Conservation (phyloP, 2,329 filamentous ascomycete species). For the Neocatenulostroma microsporum region DNA sequence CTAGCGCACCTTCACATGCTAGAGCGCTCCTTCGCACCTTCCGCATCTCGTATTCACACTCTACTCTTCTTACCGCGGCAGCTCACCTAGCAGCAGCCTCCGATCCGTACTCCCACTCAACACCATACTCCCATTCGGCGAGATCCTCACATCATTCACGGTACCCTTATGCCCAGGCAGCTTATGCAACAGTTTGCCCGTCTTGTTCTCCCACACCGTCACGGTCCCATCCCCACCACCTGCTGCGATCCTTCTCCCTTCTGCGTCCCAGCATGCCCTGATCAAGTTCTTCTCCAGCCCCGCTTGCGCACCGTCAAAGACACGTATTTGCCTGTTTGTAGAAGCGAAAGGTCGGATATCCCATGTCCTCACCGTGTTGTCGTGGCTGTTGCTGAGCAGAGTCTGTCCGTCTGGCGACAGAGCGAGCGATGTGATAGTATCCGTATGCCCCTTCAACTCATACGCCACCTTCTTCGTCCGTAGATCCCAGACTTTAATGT, state of each 20-base stretch:
- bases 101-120: conserved; percentile 30
- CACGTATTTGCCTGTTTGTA: conserved; percentile 72
- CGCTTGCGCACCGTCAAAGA: conserved; percentile 82
- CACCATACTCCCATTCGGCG: conserved; percentile 71
- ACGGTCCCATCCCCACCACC: conserved; percentile 87
- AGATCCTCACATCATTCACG: conserved; percentile 90
- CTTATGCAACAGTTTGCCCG: conserved; percentile 89
- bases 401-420: conserved; percentile 92
- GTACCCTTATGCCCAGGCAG: conserved; percentile 90
- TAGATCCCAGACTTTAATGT: conserved; percentile 94
- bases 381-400: conserved; percentile 84
- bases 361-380: conserved; percentile 91
- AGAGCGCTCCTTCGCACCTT: too few relatives aligned
- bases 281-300: conserved; percentile 90
- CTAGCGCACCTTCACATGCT: too few relatives aligned
- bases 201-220: conserved; percentile 81
- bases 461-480: conserved; percentile 86
- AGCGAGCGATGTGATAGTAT: conserved; percentile 82
- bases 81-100: conserved; percentile 26
- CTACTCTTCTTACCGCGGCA: conserved; percentile 6
- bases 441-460: conserved; percentile 78
- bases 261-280: conserved; percentile 79
- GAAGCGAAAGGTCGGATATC: conserved; percentile 93
- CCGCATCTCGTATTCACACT: too few relatives aligned
- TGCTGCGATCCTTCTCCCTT: conserved; percentile 78